Base-by-base conservation (phyloP, 805 yeast species). In the Saccharomycopsis selenospora region DNA sequence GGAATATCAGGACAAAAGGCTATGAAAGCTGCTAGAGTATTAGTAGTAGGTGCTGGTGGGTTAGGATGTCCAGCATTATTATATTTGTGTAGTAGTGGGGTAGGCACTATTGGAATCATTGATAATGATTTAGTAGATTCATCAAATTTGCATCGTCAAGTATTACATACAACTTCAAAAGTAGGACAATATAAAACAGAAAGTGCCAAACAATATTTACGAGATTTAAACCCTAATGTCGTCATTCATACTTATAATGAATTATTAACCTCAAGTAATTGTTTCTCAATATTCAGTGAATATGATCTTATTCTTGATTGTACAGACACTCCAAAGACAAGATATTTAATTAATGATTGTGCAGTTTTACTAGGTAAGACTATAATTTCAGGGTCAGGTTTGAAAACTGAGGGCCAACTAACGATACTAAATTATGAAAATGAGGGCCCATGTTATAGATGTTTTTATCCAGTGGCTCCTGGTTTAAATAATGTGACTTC, bases 41-140 rank as follows among this genome's bases (percentile, higher is more conserved):
- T 91, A 23, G 90, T 93, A 0, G 73, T 93, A 5, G 99, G 99
- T 1, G 97, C 97, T 0, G 99, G 99, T 8, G 99, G 99, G 0
- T 70, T 93, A 4, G 98, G 99, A 0, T 83, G 95, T 56, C 97
- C 99, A 0, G 95, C 95, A 0, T 63, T 91, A 43, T 71, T 85
- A 40, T 93, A 93, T 60, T 65, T 93, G 2, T 80, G 82, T 0
- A 96, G 95, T 0, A 84, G 95, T 0, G 99, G 99, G 3, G 68
- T 91, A 3, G 98, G 95, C 1, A 63, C 66, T 2, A 70, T 93
- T 20, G 96, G 96, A 2, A 84, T 93, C 13, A 82, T 89, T 1
- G 99, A 93, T 65, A 77, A 80, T 58, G 99, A 93, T 63, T 61
- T 63, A 0, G 97, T 93, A 0, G 97, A 91, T 56, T 64, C 67